These are phyloP conservation scores for Lachnellula hyalina DNA, from an alignment of 2,329 filamentous ascomycete species.

Conservation along the genomic window DNA sequence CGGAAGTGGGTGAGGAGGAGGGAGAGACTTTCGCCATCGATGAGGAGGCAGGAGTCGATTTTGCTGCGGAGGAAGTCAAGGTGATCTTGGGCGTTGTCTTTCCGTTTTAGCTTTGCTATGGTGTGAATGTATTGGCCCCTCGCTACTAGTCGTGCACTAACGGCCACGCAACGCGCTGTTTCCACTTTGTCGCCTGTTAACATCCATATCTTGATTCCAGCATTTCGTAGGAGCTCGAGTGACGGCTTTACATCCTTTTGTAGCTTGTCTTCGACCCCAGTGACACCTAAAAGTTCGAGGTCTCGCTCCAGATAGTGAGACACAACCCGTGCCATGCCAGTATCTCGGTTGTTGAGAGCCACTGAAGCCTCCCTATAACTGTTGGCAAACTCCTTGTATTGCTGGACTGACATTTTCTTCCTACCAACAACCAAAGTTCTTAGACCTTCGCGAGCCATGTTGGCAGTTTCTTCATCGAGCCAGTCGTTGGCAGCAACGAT, in stretches of 20 bases:
- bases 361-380: slow-evolving; percentile 76
- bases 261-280: slow-evolving; percentile 94
- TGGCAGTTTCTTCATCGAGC: slow-evolving; percentile 98
- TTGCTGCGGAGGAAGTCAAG: slow-evolving; percentile 86
- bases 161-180: slow-evolving; percentile 91
- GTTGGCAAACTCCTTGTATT: slow-evolving; percentile 74
- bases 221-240: slow-evolving; percentile 89
- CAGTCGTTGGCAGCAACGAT: slow-evolving; percentile 97
- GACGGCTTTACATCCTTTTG: slow-evolving; percentile 95
- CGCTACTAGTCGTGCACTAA: slow-evolving; percentile 89
- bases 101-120: slow-evolving; percentile 76
- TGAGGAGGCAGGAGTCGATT: slow-evolving; percentile 79
- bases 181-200: slow-evolving; percentile 98
- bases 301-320: slow-evolving; percentile 78
- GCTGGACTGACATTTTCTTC: slow-evolving; percentile 70
- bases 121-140: slow-evolving; percentile 95
- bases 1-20: slow-evolving; percentile 80
- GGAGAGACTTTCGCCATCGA: slow-evolving; percentile 86
- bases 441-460: slow-evolving; percentile 96
- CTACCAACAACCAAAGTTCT: slow-evolving; percentile 93
- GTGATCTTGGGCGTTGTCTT: slow-evolving; percentile 79
- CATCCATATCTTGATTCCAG: slow-evolving; percentile 99
- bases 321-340: slow-evolving; percentile 74
- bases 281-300: slow-evolving; percentile 91
- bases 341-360: slow-evolving; percentile 73